phyloP scores from a whole-genome alignment of 352 stramenopile genomes.

The Thraustochytrium striatum region DNA sequence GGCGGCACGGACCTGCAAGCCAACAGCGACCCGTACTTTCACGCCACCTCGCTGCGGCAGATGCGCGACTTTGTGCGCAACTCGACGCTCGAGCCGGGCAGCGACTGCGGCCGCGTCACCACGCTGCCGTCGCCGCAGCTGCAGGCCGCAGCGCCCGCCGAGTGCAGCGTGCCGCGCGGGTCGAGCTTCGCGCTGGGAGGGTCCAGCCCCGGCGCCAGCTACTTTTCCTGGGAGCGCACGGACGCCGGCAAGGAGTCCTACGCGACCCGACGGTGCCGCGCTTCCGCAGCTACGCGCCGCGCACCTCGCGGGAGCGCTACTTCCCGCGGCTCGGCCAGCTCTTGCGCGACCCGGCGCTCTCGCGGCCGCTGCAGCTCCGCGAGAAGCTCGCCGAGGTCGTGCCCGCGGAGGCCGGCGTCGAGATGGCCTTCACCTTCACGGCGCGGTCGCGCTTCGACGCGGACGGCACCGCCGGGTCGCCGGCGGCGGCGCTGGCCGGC shows the following conservation, averaged over 20 bases:
- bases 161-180: conserved; percentile 6
- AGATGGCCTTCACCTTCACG: conserved; percentile 30
- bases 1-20: conserved; percentile 6
- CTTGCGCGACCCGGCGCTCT: neutral
- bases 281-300: conserved; percentile 30
- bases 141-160: neutral
- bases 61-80: neutral
- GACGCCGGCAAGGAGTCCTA: conserved; percentile 25
- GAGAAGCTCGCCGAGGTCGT: neutral
- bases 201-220: neutral
- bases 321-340: conserved; percentile 37
- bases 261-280: neutral
- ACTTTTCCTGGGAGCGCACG: conserved; percentile 42
- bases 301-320: conserved; percentile 3
- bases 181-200: conserved; percentile 27
- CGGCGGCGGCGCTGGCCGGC: neutral
- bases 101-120: neutral
- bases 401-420: neutral
- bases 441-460: neutral
- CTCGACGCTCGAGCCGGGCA: neutral
- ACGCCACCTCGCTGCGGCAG: neutral
- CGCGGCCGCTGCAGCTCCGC: neutral
- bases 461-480: conserved; percentile 3
- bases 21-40: conserved; percentile 31
- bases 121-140: neutral